Base-by-base conservation (phyloP, 257 asterid species). In the Fraxinus cuspidata region DNA sequence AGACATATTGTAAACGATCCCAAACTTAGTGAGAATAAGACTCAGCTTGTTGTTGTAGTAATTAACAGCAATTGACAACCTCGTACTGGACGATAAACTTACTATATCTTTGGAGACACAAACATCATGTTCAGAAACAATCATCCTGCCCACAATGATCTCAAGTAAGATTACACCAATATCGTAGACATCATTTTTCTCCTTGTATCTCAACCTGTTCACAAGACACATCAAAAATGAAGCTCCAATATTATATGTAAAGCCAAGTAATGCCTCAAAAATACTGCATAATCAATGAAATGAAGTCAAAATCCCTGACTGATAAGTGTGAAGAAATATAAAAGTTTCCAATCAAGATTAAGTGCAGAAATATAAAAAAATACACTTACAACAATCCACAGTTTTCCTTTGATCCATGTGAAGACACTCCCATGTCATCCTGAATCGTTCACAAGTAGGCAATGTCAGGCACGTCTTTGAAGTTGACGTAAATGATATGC, bases 161-260 rank as follows among this genome's bases (percentile, higher is more conserved):
- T 94, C 97, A n/a, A 92, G 96, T 83, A 94, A 83, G 58, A 94
- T 92, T 47, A 94, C 96, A 74, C 98, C 98, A 40, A 91, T 89
- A 84, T 91, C 96, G 53, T 91, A 88, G 18, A 92, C 81, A 71
- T 91, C 94, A 72, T 83, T 68, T 79, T 89, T 91, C 81, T 86
- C 96, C 74, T 83, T 84, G 32, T 68, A 27, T 44, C 63, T 82
- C 72, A 72, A 79, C 86, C 97, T 93, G 86, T 76, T 69, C 4
- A 15, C 35, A 80, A 3, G 69, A 69, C 73, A 70, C 35, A 38
- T 0, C 32, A 51, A 35, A 5, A 47, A 53, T 28, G 5, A 64
- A 75, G 38, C 7, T 47, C 21, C 21, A 16, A 3, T 47, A 42
- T 47, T 13, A 47, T 3, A 47, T 47, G 1, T 47, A 47, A 19